These are phyloP conservation scores for Fraxinus excelsior DNA, from an alignment of 257 asterid genomes.

Conservation along the genomic window DNA sequence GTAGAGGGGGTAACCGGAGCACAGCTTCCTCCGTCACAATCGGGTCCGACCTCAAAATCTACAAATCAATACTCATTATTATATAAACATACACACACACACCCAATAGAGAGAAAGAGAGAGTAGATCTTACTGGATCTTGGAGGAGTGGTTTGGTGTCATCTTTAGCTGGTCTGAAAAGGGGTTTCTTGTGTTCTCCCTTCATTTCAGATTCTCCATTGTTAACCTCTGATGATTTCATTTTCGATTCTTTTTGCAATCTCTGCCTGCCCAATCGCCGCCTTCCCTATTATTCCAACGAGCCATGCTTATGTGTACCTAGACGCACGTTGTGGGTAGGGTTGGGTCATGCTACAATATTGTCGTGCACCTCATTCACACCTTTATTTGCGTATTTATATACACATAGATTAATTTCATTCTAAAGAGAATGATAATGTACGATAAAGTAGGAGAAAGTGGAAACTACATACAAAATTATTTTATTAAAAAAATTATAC, in stretches of 20 bases:
- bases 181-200: constrained; percentile 44
- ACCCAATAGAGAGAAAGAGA: neutral
- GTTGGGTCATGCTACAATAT: no score
- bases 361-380: no score
- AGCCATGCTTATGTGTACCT: no score
- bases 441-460: no score
- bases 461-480: no score
- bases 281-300: neutral
- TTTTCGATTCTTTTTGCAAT: constrained; percentile 2
- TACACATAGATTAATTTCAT: no score
- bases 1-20: constrained; percentile 76
- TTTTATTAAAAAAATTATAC: no score
- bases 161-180: constrained; percentile 70
- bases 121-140: constrained; percentile 57
- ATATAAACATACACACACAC: no score
- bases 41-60: constrained; percentile 89
- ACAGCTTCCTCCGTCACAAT: constrained; percentile 90
- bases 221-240: constrained; percentile 32
- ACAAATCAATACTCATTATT: neutral
- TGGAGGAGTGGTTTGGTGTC: constrained; percentile 80
- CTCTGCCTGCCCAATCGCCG: neutral
- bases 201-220: constrained; percentile 31
- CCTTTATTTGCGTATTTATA: no score
- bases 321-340: no score
- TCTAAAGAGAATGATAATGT: no score